phyloP scores from a whole-genome alignment of 495 filamentous ascomycete species.

The Penicillium samsonianum region DNA sequence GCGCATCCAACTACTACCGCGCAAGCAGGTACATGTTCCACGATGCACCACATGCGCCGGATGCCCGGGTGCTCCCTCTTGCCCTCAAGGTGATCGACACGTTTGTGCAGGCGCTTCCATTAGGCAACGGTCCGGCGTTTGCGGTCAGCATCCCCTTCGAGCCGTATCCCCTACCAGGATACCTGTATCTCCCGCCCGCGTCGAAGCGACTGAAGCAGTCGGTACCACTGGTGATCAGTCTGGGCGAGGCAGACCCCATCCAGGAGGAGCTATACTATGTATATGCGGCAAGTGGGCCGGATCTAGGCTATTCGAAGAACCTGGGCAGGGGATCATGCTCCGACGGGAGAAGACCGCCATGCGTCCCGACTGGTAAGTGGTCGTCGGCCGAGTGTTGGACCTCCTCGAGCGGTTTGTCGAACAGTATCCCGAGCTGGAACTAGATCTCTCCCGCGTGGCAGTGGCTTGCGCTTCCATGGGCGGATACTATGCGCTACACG shows the following conservation, averaged over 20 bases:
- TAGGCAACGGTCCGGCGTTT: no score
- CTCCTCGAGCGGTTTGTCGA: constrained; percentile 17
- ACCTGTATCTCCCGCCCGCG: no score
- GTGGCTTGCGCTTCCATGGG: constrained; percentile 45
- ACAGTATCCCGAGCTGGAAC: constrained; percentile 25
- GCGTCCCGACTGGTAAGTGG: constrained; percentile 38
- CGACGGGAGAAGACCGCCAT: constrained; percentile 30
- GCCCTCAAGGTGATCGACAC: no score
- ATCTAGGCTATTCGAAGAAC: constrained; percentile 54
- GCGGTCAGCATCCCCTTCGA: no score
- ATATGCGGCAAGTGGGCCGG: constrained; percentile 14
- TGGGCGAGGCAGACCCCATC: constrained; percentile 43
- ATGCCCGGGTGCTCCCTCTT: no score
- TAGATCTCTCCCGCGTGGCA: constrained; percentile 46
- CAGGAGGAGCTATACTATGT: constrained; percentile 52
- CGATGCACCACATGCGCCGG: no score
- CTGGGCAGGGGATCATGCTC: constrained; percentile 49
- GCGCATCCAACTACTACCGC: no score
- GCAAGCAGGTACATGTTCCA: no score
- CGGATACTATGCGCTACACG: constrained; percentile 45
- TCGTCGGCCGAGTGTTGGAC: constrained; percentile 35
- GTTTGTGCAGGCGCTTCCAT: no score
- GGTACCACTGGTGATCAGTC: no score
- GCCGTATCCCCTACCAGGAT: no score
- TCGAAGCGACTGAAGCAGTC: no score